Conservation (phyloP, 2,329 filamentous ascomycete genomes). For the Tolypocladium pustulatum region DNA sequence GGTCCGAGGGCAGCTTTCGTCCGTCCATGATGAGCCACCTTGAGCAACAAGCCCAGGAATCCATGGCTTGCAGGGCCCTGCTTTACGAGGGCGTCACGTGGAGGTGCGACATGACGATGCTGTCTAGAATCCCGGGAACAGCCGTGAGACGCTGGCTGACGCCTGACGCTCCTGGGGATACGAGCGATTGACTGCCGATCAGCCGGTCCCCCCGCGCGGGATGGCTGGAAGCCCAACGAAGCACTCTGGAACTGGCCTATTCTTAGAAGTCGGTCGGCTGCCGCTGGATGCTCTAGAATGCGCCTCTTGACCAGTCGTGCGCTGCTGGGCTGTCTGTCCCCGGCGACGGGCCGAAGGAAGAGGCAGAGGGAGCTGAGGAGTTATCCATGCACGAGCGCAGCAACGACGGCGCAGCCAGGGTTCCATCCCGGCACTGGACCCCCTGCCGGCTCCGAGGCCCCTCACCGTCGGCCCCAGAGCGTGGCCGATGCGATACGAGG, state of each 20-base stretch:
- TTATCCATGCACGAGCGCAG: not conserved
- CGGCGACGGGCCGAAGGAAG: not conserved
- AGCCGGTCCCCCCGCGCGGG: not conserved
- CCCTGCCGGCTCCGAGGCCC: not conserved
- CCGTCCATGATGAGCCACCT: not conserved
- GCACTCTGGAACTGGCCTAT: not conserved
- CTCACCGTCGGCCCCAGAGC: not conserved
- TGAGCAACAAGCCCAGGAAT: not conserved
- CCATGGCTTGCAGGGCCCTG: not conserved
- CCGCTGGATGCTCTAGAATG: not conserved
- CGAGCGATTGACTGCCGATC: not conserved
- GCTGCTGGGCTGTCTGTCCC: not conserved
- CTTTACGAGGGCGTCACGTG: not conserved
- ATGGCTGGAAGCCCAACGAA: not conserved
- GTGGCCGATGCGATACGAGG: conserved; percentile 7
- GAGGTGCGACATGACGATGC: not conserved
- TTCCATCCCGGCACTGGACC: not conserved
- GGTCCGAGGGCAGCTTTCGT: not conserved
- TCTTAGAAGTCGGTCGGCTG: not conserved
- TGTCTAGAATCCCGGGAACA: not conserved
- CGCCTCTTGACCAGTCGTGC: no score
- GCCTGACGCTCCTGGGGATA: not conserved
- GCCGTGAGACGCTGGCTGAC: not conserved
- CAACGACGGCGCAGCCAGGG: not conserved
- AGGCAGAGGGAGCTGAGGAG: not conserved